Conservation (phyloP, 1,284 basidiomycete genomes). For the Thelephora terrestris region DNA sequence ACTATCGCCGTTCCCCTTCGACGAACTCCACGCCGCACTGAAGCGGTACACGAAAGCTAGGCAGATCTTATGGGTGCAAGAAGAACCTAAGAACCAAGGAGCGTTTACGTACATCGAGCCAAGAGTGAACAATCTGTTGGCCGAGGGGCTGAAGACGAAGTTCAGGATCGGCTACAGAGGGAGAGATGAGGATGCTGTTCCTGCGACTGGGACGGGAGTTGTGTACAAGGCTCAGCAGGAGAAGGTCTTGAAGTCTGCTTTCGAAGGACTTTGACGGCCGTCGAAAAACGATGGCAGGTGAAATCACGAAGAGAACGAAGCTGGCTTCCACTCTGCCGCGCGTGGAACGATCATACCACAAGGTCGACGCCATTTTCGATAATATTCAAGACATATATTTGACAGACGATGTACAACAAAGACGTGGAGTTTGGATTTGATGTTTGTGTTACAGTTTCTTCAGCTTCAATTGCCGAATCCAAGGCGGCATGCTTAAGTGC, state of each 20-base stretch:
- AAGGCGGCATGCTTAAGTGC: too few species aligned
- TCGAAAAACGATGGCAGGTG: too few species aligned
- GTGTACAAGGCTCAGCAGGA: slow-evolving; percentile 60
- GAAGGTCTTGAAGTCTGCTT: slow-evolving; percentile 46
- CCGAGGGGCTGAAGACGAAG: slow-evolving; percentile 17
- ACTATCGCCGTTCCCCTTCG: slow-evolving; percentile 78
- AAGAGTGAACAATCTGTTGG: slow-evolving; percentile 44
- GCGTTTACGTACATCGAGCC: slow-evolving; percentile 58
- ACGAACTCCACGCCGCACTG: slow-evolving; percentile 37
- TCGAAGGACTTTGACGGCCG: slow-evolving; percentile 32
- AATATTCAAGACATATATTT: too few species aligned
- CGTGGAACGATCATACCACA: too few species aligned
- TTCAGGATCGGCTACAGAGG: slow-evolving; percentile 46
- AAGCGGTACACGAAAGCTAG: slow-evolving; percentile 30
- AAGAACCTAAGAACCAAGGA: slow-evolving; percentile 83
- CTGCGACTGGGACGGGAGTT: slow-evolving; percentile 69
- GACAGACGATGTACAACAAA: too few species aligned
- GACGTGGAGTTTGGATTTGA: too few species aligned
- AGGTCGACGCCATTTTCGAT: too few species aligned
- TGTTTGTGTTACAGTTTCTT: too few species aligned
- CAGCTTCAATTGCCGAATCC: too few species aligned
- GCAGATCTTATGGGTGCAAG: slow-evolving; percentile 70
- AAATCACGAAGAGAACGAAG: too few species aligned
- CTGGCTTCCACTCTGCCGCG: too few species aligned
- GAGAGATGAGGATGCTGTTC: slow-evolving; percentile 60